Percentiles rank a stretch among this genome's conserved stretches.
phyloP scores from a whole-genome alignment of 305 asterid species.

The Fraxinus floribunda region DNA sequence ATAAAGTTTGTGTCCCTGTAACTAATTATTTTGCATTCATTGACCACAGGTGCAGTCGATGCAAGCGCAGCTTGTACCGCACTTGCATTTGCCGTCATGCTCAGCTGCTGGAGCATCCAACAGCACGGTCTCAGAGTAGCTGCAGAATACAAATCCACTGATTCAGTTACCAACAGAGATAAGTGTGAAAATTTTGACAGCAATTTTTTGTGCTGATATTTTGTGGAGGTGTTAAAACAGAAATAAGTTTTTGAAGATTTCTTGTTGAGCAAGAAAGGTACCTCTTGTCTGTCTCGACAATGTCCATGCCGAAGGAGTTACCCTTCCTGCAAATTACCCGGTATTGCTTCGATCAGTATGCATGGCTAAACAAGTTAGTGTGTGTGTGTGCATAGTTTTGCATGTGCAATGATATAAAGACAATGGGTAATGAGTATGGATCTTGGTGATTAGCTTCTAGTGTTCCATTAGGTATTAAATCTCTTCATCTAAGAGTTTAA shows the following conservation, averaged over 20 bases:
- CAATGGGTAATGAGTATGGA: not conserved
- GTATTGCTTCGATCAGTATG: not conserved
- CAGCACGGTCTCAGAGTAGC: slow-evolving; percentile 41
- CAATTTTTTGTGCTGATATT: not conserved
- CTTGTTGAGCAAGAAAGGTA: slow-evolving; percentile 17
- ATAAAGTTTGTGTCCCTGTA: slow-evolving; percentile 4
- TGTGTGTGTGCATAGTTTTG: not conserved
- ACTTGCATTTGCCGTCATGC: slow-evolving; percentile 64
- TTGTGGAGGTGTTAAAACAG: not conserved
- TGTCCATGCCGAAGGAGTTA: slow-evolving; percentile 45
- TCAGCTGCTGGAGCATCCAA: slow-evolving; percentile 47
- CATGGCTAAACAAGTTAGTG: not conserved
- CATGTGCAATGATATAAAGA: not conserved
- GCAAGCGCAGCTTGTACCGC: slow-evolving; percentile 67
- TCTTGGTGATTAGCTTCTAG: not conserved
- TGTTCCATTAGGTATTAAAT: not conserved
- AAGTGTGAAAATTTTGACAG: not conserved
- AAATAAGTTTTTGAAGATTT: not conserved
- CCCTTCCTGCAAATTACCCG: slow-evolving; percentile 46
- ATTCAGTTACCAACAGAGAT: not conserved
- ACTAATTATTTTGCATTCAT: slow-evolving; percentile 22
- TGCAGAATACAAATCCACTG: slow-evolving; percentile 22
- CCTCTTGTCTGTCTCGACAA: slow-evolving; percentile 53
- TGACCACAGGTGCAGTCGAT: slow-evolving; percentile 56
- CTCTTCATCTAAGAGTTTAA: not conserved